Conservation (phyloP, 2,329 filamentous ascomycete genomes). For the Fusarium solani-melongenae region DNA sequence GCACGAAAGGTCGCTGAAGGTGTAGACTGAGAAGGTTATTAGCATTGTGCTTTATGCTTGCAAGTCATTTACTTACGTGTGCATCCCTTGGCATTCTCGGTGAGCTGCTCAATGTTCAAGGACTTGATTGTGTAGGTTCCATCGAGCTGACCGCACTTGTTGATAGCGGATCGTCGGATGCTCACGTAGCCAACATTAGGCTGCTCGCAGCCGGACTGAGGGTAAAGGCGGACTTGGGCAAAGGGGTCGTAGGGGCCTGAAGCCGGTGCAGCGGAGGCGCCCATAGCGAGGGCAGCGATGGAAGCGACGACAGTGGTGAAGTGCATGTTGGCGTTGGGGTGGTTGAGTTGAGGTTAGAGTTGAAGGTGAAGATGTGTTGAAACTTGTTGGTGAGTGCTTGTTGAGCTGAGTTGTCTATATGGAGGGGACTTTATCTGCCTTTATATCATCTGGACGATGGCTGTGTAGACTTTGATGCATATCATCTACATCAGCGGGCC, state of each 20-base stretch:
- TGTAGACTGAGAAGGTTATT: not conserved
- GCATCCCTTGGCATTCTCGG: not conserved
- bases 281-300: not conserved
- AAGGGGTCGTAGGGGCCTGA: not conserved
- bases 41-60: too few species aligned
- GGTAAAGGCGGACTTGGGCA: not conserved
- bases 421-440: not conserved
- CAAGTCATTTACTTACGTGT: not conserved
- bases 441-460: not conserved
- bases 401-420: not conserved
- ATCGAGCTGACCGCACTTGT: not conserved
- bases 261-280: not conserved
- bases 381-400: not conserved
- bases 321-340: not conserved
- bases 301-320: not conserved
- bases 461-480: not conserved
- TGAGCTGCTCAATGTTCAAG: not conserved
- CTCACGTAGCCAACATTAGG: slow-evolving; percentile 10
- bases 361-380: not conserved
- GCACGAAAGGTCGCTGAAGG: not conserved
- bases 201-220: not conserved
- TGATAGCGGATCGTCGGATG: not conserved
- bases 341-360: not conserved
- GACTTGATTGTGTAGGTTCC: not conserved
- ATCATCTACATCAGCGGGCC: not conserved